Base-by-base conservation (phyloP, 148 eudicot genomes). In the Chenopodium quinoa region DNA sequence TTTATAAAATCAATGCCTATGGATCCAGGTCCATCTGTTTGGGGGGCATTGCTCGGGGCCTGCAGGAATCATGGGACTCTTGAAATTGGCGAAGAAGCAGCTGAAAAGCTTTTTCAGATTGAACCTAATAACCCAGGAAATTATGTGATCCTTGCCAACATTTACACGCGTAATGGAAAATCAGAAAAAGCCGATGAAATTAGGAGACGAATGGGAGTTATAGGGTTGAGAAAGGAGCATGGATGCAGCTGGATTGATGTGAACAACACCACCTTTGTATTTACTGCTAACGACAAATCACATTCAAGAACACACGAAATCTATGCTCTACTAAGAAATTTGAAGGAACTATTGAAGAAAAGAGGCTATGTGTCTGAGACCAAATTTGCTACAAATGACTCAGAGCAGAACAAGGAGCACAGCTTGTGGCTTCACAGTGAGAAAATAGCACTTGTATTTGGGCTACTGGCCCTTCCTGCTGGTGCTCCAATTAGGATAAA, bases 201-300 rank as follows among this genome's bases (percentile, higher is more conserved):
- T 37, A 80, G 93, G 83, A 87, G 91, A 83, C 75, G 79, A 66
- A 86, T 88, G 90, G 86, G 86, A 48, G 34, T 79, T 6, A 84
- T 75, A 37, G 80, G 84, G 76, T 82, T 91, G 29, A 86, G 84
- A 73, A 89, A 91, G 73, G 84, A 88, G 75, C 88, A 87, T 77
- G 92, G 91, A 4, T 89, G 88, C 79, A 89, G 92, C 81, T 91
- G 91, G 91, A 88, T 89, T 72, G 92, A 89, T 80, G 80, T 86
- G n/a, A 78, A 85, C 63, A 83, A 86, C 83, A 79, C 74, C 25
- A 86, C 86, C 46, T 86, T 60, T 79, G 88, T 89, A 37, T 89
- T 86, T 77, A 88, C 83, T 69, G 88, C 84, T 48, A 76, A 83
- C 40, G 90, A 91, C 72, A 81, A 66, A 80, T 85, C 85, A 48